phyloP scores from a whole-genome alignment of 192 early-diverging fungal genomes.

The Pilobolus umbonatus region DNA sequence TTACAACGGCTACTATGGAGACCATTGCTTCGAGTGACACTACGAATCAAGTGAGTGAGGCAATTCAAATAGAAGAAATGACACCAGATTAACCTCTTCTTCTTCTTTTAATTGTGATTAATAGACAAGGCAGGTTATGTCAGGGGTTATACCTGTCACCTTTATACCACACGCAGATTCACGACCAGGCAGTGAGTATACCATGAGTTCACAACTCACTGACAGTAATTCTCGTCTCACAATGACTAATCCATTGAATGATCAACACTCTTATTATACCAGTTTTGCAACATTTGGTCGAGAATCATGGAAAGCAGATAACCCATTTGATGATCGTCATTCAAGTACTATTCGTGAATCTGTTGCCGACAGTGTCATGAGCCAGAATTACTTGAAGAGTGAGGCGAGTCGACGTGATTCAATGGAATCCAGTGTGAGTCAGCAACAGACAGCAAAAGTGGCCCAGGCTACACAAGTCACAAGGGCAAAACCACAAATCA shows the following conservation, averaged over 20 bases:
- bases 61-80: no score
- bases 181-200: background rate
- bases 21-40: no score
- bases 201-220: conserved; percentile 5
- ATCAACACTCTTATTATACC: conserved; percentile 5
- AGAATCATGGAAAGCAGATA: background rate
- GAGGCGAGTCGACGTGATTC: conserved; percentile 9
- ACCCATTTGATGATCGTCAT: conserved; percentile 5
- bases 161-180: conserved; percentile 29
- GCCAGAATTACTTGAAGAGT: conserved; percentile 8
- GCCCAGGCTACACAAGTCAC: conserved; percentile 26
- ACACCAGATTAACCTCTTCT: no score
- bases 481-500: conserved; percentile 31
- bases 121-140: conserved; percentile 12
- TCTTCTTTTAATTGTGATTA: background rate
- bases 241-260: background rate
- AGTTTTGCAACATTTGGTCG: conserved; percentile 1
- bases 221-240: no score
- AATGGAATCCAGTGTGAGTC: conserved; percentile 6
- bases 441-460: background rate
- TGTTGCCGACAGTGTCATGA: conserved; percentile 1
- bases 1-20: no score
- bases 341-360: background rate
- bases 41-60: no score
- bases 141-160: conserved; percentile 36